Base-by-base conservation (phyloP, 2,329 filamentous ascomycete species). In the Verticillium albo-atrum region DNA sequence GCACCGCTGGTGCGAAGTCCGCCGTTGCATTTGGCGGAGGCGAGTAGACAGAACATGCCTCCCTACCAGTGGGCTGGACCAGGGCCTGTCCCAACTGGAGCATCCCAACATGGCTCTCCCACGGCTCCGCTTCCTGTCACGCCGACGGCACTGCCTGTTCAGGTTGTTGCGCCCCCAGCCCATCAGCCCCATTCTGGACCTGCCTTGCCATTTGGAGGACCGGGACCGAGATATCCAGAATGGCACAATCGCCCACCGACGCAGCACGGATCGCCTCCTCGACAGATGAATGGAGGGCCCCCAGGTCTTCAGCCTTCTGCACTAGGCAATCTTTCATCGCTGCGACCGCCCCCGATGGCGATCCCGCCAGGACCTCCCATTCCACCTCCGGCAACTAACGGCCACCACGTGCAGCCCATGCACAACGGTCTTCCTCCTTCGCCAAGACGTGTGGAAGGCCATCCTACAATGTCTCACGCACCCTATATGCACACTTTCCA, bases 191-290 rank as follows among this genome's bases (percentile, higher is more conserved):
- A 74, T 59, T 72, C 76, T 6, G 72, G 77, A 6, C 68, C 75
- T 4, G 66, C 66, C 35, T 64, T 67, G 54, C 65, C 74, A 50
- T 81, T 75, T 67, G 70, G 69, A 50, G 55, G 60, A 28, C 56
- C 58, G 9, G 55, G 56, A 6, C 54, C 62, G 25, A 63, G 62
- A 10, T 64, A 63, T 20, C 56, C 54, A 53, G 81, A 82, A 60
- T 86, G 84, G 79, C 77, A 80, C 28, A 64, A 66, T 58, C 79
- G 80, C 23, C 76, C 77, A 15, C 72, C 79, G 23, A 78, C 80
- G 34, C 80, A 80, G 57, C 79, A 82, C 61, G 76, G 77, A 37
- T 76, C 82, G 3, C 72, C 77, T 35, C 69, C 77, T 28, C 77
- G 79, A 57, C 78, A 82, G 50, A 67, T 83, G 53, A 86, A 84